Evolutionary conservation across 208 protist genomes (phyloP), one percentile per base, ranked within the genome.

Genomic region (Wallacemonas sp.): DNA sequence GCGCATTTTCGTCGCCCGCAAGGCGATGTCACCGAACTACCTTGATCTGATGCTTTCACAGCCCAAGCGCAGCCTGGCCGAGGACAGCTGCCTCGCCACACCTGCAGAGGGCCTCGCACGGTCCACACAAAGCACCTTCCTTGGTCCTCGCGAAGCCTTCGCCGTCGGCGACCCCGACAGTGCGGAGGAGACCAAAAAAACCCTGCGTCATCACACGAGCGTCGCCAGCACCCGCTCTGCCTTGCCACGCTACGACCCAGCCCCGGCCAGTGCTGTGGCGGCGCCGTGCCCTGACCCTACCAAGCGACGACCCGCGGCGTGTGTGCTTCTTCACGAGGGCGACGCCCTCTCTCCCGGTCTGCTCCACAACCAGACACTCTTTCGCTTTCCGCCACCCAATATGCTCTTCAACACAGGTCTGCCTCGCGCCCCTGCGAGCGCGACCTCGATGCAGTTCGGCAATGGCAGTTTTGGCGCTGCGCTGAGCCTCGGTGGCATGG

Each of bases 291-390:
- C 65, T 5, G 44, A 65, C 3, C 27, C 54, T 1, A 38, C 56
- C 12, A 38, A 65, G 5, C 77, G 60, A 44, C 71, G 70, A 28
- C 72, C 66, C 24, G 63, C 71, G 24, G 77, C 63, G 28, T 69
- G 70, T 27, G 70, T 86, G 36, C 68, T 86, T 54, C 72, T 90
- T 17, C 70, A 84, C 68, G 83, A 90, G 41, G 79, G 71, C 8
- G 83, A 90, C 66, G 67, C 62, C n/a, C 67, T 90, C 24, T 51
- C 69, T 1, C 73, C 75, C 2, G 83, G 83, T 2, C 73, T 90
- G 51, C 63, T 90, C n/a, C 61, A 68, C 26, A 83, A 81, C 61
- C 64, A 68, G 17, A 90, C 83, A 26, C 77, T 90, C 41, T 79
- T 72, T 42, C 78, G 73, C 28, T 84, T 80, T 49, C 73, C 73